Percentiles rank a stretch among this genome's conserved stretches.
phyloP scores from a whole-genome alignment of 78 protist genomes.

The Anaeramoeba ignava region DNA sequence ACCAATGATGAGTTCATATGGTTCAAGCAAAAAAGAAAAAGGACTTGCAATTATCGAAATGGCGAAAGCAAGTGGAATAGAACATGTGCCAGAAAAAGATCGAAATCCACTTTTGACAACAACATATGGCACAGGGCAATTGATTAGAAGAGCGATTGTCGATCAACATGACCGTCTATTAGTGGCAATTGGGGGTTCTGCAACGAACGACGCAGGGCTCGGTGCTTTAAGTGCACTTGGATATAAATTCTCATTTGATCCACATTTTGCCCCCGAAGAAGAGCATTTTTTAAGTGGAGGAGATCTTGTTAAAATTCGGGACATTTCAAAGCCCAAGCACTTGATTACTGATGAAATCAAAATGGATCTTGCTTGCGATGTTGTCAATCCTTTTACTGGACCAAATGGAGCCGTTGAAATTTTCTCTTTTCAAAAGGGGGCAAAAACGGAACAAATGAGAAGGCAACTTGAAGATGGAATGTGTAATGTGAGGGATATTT shows the following conservation, averaged over 20 bases:
- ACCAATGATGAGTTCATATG: neutral
- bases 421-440: constrained; percentile 47
- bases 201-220: constrained; percentile 54
- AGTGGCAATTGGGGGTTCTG: constrained; percentile 49
- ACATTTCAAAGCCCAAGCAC: neutral
- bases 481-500: constrained; percentile 9
- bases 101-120: constrained; percentile 39
- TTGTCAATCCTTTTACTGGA: constrained; percentile 29
- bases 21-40: neutral
- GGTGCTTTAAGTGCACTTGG: constrained; percentile 36
- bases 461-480: constrained; percentile 29
- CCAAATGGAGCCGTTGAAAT: constrained; percentile 35
- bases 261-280: too few relatives aligned
- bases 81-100: constrained; percentile 12
- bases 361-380: constrained; percentile 35
- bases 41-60: constrained; percentile 36
- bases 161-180: constrained; percentile 8
- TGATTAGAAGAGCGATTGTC: constrained; percentile 22
- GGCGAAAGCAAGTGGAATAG: constrained; percentile 35
- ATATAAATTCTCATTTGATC: neutral
- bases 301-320: constrained; percentile 6
- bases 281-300: neutral
- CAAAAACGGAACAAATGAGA: constrained; percentile 12
- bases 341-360: neutral
- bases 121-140: constrained; percentile 38